Evolutionary conservation across 176 grass and related monocot species (phyloP), one percentile per base, ranked within the genome.

Genomic region (Rhynchospora tenuis): DNA sequence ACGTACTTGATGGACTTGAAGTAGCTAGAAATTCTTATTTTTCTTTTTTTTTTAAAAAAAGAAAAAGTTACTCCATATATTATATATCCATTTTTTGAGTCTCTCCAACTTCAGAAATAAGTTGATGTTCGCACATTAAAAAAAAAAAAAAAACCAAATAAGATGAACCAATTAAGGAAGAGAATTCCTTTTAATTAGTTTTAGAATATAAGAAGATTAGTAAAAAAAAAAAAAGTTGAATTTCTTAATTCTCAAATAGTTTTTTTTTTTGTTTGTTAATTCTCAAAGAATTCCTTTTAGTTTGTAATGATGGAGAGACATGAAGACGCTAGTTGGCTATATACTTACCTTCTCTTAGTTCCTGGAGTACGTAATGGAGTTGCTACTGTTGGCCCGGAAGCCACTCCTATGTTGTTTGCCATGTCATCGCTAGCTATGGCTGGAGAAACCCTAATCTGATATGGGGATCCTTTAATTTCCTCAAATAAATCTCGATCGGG

Each of bases 291-390:
- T n/a, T n/a, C n/a, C n/a, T n/a, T n/a, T n/a, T n/a, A n/a, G n/a
- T n/a, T n/a, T n/a, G 67, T 22, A 71, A 46, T 46, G 19, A 38
- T 45, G 6, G 0, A 71, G 38, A 46, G 38, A 46, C 0, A 45
- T 12, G 6, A n/a, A 43, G 38, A 45, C 0, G 15, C 26, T 16
- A 55, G 7, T 10, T 51, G 1, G 24, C 50, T 56, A n/a, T n/a
- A n/a, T n/a, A 56, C 63, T 45, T 4, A 87, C 85, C 85, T 87
- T 75, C 85, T 59, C 33, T 87, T 87, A 73, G 31, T 75, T 56
- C 79, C 85, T 0, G 38, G 79, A 9, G 54, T 48, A 45, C 85
- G 79, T 48, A 73, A 61, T 9, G 42, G 65, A 69, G 80, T 26
- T 52, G 66, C 38, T 47, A 62, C 24, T 8, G 31, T 31, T 12